A percentile compares a stretch with the other conserved stretches of the same genome.
These are phyloP conservation scores for Nepenthes gracilis DNA, from an alignment of 148 eudicot genomes.

Conservation along the genomic window DNA sequence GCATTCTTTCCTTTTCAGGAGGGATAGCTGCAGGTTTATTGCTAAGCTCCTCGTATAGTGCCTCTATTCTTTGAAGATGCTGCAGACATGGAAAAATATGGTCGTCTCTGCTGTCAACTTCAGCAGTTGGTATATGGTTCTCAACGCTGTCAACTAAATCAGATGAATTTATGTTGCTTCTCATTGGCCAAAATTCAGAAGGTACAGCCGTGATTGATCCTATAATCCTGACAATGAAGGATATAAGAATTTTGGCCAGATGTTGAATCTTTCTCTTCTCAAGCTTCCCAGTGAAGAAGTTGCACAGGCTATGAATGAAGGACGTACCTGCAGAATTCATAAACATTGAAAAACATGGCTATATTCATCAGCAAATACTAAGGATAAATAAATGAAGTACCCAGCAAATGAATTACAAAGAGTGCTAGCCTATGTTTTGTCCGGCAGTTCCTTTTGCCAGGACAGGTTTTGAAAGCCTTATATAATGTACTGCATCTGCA, in stretches of 20 bases:
- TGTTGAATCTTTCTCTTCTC: constrained; percentile 20
- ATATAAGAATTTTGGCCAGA: constrained; percentile 22
- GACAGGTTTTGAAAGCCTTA: too few relatives aligned
- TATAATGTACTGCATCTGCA: too few relatives aligned
- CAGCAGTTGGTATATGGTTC: constrained; percentile 12
- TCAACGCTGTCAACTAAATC: constrained; percentile 25
- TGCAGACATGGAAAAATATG: constrained; percentile 33
- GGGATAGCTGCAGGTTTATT: constrained; percentile 54
- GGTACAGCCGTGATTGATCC: constrained; percentile 18
- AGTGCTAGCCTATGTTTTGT: neutral
- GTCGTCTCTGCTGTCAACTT: constrained; percentile 15
- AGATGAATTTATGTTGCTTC: constrained; percentile 27
- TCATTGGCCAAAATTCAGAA: constrained; percentile 31
- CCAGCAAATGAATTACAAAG: neutral
- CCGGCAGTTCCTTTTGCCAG: neutral
- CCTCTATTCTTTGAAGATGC: constrained; percentile 56
- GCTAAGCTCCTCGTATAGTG: constrained; percentile 42
- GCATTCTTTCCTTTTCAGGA: constrained; percentile 52
- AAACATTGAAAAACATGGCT: neutral
- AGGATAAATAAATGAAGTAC: neutral
- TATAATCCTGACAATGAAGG: constrained; percentile 21
- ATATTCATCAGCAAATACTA: neutral
- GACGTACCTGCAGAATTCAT: constrained; percentile 23
- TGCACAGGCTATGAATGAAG: constrained; percentile 13
- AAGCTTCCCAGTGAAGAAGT: constrained; percentile 22